phyloP scores from a whole-genome alignment of 1,284 basidiomycete genomes.

The Fomitiporia mediterranea region DNA sequence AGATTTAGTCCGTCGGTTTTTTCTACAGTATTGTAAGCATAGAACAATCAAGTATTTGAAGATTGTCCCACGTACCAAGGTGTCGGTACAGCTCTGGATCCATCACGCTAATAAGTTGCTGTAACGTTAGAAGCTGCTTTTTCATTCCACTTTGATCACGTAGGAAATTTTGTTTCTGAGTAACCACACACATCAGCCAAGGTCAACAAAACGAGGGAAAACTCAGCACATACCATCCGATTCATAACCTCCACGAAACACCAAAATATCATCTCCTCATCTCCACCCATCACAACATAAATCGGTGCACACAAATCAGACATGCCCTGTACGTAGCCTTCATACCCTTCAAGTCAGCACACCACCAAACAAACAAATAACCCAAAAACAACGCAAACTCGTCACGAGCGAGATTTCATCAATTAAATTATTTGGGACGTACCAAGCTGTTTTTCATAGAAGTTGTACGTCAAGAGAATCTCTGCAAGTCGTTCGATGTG shows the following conservation, averaged over 20 bases:
- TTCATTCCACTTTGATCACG: conserved; percentile 99
- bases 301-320: conserved; percentile 93
- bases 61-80: conserved; percentile 48
- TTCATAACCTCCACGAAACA: conserved; percentile 94
- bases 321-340: conserved; percentile 95
- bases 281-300: conserved; percentile 86
- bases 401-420: conserved; percentile 27
- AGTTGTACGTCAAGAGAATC: conserved; percentile 90
- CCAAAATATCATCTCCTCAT: conserved; percentile 93
- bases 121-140: conserved; percentile 83
- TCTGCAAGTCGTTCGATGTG: conserved; percentile 77
- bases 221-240: conserved; percentile 65
- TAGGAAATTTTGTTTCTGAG: conserved; percentile 87
- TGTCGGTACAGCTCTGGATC: conserved; percentile 91
- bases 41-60: background rate
- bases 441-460: conserved; percentile 87
- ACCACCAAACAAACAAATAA: background rate
- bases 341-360: conserved; percentile 25
- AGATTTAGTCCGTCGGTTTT: conserved; percentile 88
- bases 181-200: conserved; percentile 14
- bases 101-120: conserved; percentile 89
- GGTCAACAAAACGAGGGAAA: background rate
- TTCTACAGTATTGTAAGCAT: conserved; percentile 46
- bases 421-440: conserved; percentile 27
- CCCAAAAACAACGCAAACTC: conserved; percentile 9